A percentile compares a stretch with the other conserved stretches of the same genome.
phyloP scores from a whole-genome alignment of 1,284 basidiomycete genomes.

The Sporisorium scitamineum region DNA sequence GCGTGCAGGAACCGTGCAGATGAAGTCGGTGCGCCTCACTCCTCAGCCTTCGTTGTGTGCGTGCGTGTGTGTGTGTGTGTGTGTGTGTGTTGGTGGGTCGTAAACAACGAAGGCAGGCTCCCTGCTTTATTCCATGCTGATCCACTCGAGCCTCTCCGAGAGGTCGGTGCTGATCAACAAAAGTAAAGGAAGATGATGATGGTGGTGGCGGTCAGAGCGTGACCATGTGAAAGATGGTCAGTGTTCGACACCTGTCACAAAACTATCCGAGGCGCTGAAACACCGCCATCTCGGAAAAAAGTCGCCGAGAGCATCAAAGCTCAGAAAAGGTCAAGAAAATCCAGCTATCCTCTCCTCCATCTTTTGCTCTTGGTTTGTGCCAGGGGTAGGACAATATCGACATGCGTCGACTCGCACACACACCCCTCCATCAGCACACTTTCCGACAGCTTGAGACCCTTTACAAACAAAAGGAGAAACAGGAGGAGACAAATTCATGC shows the following conservation, averaged over 20 bases:
- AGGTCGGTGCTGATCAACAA: background rate
- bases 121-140: background rate
- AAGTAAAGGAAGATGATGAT: background rate
- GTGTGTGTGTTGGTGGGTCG: background rate
- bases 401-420: conserved; percentile 1
- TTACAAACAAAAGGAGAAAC: background rate
- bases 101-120: background rate
- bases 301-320: background rate
- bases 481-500: no score
- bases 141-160: background rate
- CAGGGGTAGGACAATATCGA: background rate
- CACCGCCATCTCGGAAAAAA: background rate
- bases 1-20: conserved; percentile 2
- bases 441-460: no score
- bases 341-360: background rate
- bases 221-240: background rate
- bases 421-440: no score
- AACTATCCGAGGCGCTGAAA: background rate
- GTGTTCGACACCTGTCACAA: conserved; percentile 5
- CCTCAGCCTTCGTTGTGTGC: no score
- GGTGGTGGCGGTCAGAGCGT: background rate
- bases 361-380: background rate
- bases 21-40: background rate
- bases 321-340: background rate
- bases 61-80: no score